Evolutionary conservation across 2,329 filamentous ascomycete species (phyloP), one percentile per base, ranked within the genome.

Genomic region (Verticillium tricorpus): DNA sequence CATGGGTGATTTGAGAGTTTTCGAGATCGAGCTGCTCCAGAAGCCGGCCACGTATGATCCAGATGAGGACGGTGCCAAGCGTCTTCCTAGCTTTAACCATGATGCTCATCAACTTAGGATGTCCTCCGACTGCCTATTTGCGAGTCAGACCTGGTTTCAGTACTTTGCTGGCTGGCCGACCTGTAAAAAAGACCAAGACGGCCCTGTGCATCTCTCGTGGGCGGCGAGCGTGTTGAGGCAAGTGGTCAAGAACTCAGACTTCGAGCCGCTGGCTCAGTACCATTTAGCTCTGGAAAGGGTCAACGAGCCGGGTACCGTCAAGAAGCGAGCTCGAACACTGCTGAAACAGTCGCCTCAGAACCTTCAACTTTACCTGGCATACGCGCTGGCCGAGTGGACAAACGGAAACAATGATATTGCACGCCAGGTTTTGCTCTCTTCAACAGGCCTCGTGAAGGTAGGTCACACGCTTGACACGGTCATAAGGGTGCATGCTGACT

Each of bases 311-410:
- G 69, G 73, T 1, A 78, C 76, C 2, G 85, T 87, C 31, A 89
- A 85, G 66, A 96, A 92, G 70, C 79, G 82, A 7, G 91, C 92
- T 0, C 96, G 92, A 69, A 75, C 76, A 7, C 77, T 96, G 0
- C 74, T 97, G n/a, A 94, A 90, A 70, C 81, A 81, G 57, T 84
- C 85, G 61, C 80, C 87, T 0, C 80, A 85, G 1, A 89, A 86
- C 67, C 72, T 91, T 3, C 78, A 80, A 15, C 78, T 97, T 0
- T 97, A 96, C 74, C 90, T 92, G 67, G 86, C 88, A 0, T 96
- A 94, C 69, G 91, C 89, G 0, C 75, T 92, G 15, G 85, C 92
- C 3, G 91, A 96, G 73, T 81, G 76, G 66, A 77, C 79, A 1
- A 82, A 82, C 34, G 85, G 81, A 0, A 88, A 89, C 28, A 67